These are phyloP conservation scores for Iris macrosiphon DNA, from an alignment of 106 monocot species.

Conservation along the genomic window DNA sequence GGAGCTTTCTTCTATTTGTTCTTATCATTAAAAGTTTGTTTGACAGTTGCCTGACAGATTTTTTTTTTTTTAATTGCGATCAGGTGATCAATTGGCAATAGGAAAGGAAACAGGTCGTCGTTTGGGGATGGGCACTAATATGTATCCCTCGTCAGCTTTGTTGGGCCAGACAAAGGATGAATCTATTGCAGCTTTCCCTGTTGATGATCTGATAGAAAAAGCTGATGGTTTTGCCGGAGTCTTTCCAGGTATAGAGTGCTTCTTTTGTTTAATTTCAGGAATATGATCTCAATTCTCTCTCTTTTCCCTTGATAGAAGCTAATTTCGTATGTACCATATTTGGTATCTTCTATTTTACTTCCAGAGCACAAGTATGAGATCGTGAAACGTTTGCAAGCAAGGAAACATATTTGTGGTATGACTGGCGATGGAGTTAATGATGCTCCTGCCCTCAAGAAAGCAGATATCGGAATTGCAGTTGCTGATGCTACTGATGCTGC, in stretches of 20 bases:
- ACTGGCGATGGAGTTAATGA: constrained; percentile 98
- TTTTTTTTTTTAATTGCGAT: neutral
- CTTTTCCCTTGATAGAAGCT: neutral
- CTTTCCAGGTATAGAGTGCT: constrained; percentile 55
- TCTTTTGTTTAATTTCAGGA: neutral
- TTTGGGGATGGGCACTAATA: constrained; percentile 95
- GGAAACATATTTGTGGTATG: constrained; percentile 31
- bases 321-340: neutral
- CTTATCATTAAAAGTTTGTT: no score
- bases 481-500: constrained; percentile 97
- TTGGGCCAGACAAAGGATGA: constrained; percentile 78
- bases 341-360: neutral
- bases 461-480: constrained; percentile 95
- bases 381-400: neutral
- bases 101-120: constrained; percentile 94
- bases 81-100: constrained; percentile 91
- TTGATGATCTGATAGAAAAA: constrained; percentile 95
- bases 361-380: constrained; percentile 8
- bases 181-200: constrained; percentile 70
- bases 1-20: no score
- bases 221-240: constrained; percentile 98
- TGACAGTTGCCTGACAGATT: neutral
- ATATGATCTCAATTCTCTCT: neutral
- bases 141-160: constrained; percentile 92
- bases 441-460: constrained; percentile 94